A percentile compares a stretch with the other conserved stretches of the same genome.
phyloP scores from a whole-genome alignment of 805 yeast genomes.

The Lachancea lanzarotensis region DNA sequence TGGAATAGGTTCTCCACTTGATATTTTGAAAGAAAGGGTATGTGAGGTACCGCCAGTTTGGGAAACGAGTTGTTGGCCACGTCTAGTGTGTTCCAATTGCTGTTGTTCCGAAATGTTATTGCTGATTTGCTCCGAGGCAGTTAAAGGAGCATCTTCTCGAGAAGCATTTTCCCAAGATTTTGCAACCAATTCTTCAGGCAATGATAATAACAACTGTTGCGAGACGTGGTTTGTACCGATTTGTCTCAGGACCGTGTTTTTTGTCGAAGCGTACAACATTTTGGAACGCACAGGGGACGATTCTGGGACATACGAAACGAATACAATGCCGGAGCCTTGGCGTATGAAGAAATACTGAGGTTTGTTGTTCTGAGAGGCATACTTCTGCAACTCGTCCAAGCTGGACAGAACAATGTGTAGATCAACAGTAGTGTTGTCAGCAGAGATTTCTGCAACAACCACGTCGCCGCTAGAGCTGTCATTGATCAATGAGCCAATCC shows the following conservation, averaged over 20 bases:
- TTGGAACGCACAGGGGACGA: slow-evolving; percentile 71
- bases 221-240: slow-evolving; percentile 50
- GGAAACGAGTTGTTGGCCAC: slow-evolving; percentile 24
- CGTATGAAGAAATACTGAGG: slow-evolving; percentile 49
- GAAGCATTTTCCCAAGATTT: slow-evolving; percentile 9
- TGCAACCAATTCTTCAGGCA: slow-evolving; percentile 27
- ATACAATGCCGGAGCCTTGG: slow-evolving; percentile 32
- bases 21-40: slow-evolving; percentile 23
- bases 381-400: slow-evolving; percentile 37
- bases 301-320: slow-evolving; percentile 85
- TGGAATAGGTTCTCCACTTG: slow-evolving; percentile 13
- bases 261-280: slow-evolving; percentile 92
- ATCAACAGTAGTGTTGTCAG: slow-evolving; percentile 20
- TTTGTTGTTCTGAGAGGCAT: slow-evolving; percentile 26
- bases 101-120: slow-evolving; percentile 27
- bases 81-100: slow-evolving; percentile 16
- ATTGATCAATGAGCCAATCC: slow-evolving; percentile 10
- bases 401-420: slow-evolving; percentile 19
- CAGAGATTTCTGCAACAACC: slow-evolving; percentile 22
- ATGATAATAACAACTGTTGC: slow-evolving; percentile 32
- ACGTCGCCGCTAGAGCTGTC: slow-evolving; percentile 4
- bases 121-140: slow-evolving; percentile 25
- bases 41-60: slow-evolving; percentile 25
- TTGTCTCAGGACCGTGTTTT: slow-evolving; percentile 65
- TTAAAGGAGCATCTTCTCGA: slow-evolving; percentile 10